A percentile compares a stretch with the other conserved stretches of the same genome.
These are phyloP conservation scores for Drechslerella stenobrocha DNA, from an alignment of 2,329 filamentous ascomycete species.

Conservation along the genomic window DNA sequence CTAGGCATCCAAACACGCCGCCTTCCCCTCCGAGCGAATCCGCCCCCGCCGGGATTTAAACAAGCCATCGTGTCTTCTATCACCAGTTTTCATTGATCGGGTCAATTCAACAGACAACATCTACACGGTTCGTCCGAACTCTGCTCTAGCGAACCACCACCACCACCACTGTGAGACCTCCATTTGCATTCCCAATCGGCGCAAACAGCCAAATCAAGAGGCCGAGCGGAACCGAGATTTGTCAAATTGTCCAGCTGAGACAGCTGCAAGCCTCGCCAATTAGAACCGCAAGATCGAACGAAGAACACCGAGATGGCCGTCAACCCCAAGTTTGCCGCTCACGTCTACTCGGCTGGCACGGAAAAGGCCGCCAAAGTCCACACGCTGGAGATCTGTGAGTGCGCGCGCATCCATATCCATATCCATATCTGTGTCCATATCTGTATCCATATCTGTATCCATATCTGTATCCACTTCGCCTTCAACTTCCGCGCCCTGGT, in stretches of 20 bases:
- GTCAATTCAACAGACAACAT: too few species aligned
- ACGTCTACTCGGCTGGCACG: conserved; percentile 53
- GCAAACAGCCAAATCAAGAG: conserved; percentile 31
- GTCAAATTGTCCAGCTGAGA: conserved; percentile 18
- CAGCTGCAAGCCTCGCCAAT: conserved; percentile 15
- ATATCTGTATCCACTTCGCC: too few species aligned
- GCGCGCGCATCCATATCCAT: neutral
- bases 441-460: too few species aligned
- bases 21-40: neutral
- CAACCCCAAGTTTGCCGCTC: conserved; percentile 54
- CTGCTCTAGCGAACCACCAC: neutral
- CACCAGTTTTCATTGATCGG: too few species aligned
- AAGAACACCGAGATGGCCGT: conserved; percentile 49
- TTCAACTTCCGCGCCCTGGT: too few species aligned
- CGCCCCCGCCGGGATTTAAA: too few species aligned
- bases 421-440: too few species aligned
- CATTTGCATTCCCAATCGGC: conserved; percentile 17
- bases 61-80: too few species aligned
- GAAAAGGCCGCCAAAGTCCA: conserved; percentile 56
- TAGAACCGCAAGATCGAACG: conserved; percentile 12
- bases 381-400: conserved; percentile 61
- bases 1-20: conserved; percentile 36
- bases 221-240: conserved; percentile 32
- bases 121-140: too few species aligned
- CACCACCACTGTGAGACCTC: neutral